Conservation (phyloP, 352 stramenopile species). For the Globisporangium barbulae region DNA sequence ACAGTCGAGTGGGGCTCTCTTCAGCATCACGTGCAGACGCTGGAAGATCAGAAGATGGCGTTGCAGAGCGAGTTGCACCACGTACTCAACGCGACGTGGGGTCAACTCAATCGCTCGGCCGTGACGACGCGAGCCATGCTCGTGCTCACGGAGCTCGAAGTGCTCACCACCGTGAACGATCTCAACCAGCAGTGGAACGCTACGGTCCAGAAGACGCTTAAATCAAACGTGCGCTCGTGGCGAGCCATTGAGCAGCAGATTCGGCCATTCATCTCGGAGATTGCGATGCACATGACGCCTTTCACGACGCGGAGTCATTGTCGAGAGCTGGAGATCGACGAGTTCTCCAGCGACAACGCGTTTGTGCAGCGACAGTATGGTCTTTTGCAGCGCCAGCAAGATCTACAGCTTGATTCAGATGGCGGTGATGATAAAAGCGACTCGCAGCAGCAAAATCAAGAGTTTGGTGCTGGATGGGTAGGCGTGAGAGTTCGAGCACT, state of each 20-base stretch:
- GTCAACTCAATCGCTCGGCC: background rate
- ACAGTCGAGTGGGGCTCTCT: background rate
- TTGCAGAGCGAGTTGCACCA: slow-evolving; percentile 8
- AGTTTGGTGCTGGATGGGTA: background rate
- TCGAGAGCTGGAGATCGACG: background rate
- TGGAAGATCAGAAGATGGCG: background rate
- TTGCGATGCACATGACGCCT: background rate
- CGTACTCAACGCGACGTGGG: background rate
- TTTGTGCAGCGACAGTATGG: background rate
- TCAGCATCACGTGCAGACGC: background rate
- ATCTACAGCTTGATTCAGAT: background rate
- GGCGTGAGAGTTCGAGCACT: background rate
- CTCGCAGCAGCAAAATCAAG: background rate
- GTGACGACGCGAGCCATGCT: background rate
- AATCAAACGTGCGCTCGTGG: background rate
- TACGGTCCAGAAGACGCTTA: background rate
- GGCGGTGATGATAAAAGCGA: background rate
- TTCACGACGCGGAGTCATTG: background rate
- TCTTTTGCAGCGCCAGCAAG: background rate
- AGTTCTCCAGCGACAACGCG: background rate
- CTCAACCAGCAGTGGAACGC: background rate
- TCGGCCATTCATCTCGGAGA: background rate
- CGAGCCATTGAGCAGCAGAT: background rate
- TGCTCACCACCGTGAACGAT: background rate
- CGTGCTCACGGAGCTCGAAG: background rate